A percentile compares a stretch with the other conserved stretches of the same genome.
Conservation (phyloP, 768 basidiomycete species). For the Russula sp. region DNA sequence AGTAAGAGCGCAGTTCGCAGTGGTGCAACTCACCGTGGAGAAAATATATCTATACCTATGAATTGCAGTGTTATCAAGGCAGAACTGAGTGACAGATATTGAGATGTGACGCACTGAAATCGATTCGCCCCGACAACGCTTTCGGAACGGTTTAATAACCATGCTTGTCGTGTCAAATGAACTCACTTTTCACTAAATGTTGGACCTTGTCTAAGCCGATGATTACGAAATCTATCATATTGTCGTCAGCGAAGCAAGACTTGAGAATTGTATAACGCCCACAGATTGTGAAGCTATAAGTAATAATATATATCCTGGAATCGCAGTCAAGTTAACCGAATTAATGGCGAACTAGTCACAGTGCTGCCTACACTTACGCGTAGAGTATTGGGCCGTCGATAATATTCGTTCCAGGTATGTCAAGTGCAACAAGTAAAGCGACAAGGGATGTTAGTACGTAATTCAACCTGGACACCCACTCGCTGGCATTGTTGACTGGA, state of each 20-base stretch:
- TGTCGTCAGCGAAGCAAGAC: constrained; percentile 23
- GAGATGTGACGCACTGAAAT: constrained; percentile 58
- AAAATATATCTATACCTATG: constrained; percentile 76
- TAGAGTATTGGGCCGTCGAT: constrained; percentile 66
- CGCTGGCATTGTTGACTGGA: constrained; percentile 70
- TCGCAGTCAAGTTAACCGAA: background rate
- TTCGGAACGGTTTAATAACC: background rate
- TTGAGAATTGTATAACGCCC: constrained; percentile 29
- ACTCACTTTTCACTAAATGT: constrained; percentile 58
- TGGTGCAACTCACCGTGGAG: constrained; percentile 51
- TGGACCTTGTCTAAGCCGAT: constrained; percentile 54
- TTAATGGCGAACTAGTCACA: background rate
- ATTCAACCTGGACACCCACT: constrained; percentile 69
- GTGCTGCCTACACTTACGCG: constrained; percentile 43
- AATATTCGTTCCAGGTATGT: constrained; percentile 52
- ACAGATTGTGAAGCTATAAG: constrained; percentile 70
- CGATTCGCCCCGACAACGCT: constrained; percentile 62
- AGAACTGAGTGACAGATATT: background rate
- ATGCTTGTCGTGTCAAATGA: constrained; percentile 15
- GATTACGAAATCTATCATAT: constrained; percentile 55
- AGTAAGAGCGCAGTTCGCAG: background rate
- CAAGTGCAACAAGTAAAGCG: constrained; percentile 59
- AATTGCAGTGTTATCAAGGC: constrained; percentile 3
- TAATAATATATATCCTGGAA: constrained; percentile 48
- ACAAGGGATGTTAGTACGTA: constrained; percentile 64